phyloP scores from a whole-genome alignment of 2,329 filamentous ascomycete genomes.

The Sarocladium kiliense region DNA sequence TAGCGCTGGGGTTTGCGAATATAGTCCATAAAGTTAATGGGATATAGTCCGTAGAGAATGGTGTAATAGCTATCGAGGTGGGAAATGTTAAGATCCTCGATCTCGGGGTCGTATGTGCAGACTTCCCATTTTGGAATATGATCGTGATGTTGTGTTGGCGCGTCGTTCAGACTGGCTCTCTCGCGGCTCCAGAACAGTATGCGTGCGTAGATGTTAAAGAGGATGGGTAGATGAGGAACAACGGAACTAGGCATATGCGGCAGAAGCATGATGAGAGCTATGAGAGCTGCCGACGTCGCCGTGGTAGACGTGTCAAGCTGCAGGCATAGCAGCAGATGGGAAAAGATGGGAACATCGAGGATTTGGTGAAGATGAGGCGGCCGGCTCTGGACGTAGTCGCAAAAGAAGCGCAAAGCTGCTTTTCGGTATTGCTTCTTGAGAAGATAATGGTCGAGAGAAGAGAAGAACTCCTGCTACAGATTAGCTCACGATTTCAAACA shows the following conservation, averaged over 20 bases:
- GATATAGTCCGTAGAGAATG: constrained; percentile 76
- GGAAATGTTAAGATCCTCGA: constrained; percentile 56
- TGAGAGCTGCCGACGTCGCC: constrained; percentile 69
- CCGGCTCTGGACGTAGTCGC: constrained; percentile 67
- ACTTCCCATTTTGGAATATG: constrained; percentile 53
- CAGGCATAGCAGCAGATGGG: constrained; percentile 66
- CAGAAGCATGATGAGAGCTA: constrained; percentile 73
- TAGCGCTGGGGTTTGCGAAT: constrained; percentile 78
- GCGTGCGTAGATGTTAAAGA: constrained; percentile 79
- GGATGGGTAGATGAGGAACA: constrained; percentile 60
- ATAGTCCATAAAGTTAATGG: constrained; percentile 82
- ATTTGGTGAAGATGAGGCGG: constrained; percentile 76
- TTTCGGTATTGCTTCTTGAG: constrained; percentile 59
- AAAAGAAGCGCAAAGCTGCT: constrained; percentile 60
- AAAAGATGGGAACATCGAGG: constrained; percentile 66
- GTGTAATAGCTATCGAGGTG: constrained; percentile 74
- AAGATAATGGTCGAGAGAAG: constrained; percentile 60
- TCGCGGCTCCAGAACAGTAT: constrained; percentile 72
- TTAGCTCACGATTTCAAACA: constrained; percentile 5
- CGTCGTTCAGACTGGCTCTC: constrained; percentile 26
- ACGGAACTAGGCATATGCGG: constrained; percentile 74
- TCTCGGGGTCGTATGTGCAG: constrained; percentile 54
- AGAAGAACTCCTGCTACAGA: constrained; percentile 54
- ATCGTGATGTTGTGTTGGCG: constrained; percentile 34
- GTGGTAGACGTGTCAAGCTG: constrained; percentile 74